These are phyloP conservation scores for Cubamyces sp. DNA, from an alignment of 768 basidiomycete genomes.

Conservation along the genomic window DNA sequence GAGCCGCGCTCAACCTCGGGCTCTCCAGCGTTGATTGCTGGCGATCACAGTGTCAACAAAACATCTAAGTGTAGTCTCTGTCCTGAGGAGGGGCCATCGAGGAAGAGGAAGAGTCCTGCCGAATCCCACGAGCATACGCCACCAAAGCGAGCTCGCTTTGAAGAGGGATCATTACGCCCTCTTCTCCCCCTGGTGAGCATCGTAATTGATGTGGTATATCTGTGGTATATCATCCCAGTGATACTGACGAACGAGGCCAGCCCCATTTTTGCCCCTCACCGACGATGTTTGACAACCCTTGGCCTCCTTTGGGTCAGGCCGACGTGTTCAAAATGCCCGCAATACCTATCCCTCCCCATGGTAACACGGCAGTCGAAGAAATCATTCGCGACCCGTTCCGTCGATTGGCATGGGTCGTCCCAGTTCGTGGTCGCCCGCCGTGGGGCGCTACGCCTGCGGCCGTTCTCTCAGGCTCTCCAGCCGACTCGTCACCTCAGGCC, in stretches of 20 bases:
- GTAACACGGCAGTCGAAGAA: not conserved
- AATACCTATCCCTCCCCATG: slow-evolving; percentile 19
- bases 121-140: not conserved
- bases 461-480: not conserved
- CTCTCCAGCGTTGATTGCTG: no score
- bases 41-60: no score
- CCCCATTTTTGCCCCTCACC: slow-evolving; percentile 9
- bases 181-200: slow-evolving; percentile 10
- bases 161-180: not conserved
- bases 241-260: not conserved
- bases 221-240: no score
- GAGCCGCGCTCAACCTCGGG: not conserved
- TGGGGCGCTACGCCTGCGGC: slow-evolving; percentile 22
- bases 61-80: no score
- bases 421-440: slow-evolving; percentile 22
- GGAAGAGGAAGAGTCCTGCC: not conserved
- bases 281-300: not conserved
- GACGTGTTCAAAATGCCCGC: not conserved
- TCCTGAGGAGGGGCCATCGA: not conserved
- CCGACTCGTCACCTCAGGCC: not conserved
- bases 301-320: not conserved
- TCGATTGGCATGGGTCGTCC: slow-evolving; percentile 26
- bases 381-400: slow-evolving; percentile 5
- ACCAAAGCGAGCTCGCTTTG: slow-evolving; percentile 4
- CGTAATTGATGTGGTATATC: not conserved